Evolutionary conservation across 2,329 filamentous ascomycete genomes (phyloP).

Genomic region (Penicillium fuscoglaucum): DNA sequence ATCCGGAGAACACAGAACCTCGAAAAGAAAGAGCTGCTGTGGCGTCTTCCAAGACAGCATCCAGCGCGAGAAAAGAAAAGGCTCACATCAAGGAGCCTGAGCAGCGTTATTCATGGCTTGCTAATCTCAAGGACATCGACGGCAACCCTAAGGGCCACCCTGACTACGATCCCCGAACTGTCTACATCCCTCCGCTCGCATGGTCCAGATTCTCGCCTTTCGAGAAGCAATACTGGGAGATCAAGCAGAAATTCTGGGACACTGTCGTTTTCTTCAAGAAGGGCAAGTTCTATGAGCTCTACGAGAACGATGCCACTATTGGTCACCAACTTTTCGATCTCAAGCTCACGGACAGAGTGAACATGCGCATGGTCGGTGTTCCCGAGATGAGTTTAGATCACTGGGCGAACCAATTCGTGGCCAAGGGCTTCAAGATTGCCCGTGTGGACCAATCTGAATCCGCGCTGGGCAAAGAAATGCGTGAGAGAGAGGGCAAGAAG

Average conservation of each 20-base stretch:
- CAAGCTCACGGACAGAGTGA: constrained; percentile 95
- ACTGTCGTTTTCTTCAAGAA: constrained; percentile 99
- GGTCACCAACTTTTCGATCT: constrained; percentile 96
- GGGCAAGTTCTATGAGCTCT: constrained; percentile 98
- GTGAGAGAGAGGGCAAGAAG: constrained; percentile 70
- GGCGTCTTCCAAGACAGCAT: constrained; percentile 35
- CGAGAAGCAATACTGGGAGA: constrained; percentile 98
- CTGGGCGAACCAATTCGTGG: constrained; percentile 98
- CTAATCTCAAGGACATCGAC: constrained; percentile 80
- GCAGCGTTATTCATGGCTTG: constrained; percentile 86
- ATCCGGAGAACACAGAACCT: constrained; percentile 59
- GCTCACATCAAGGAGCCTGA: constrained; percentile 81
- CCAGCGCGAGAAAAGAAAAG: constrained; percentile 57
- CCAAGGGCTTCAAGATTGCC: constrained; percentile 96
- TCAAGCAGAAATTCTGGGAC: constrained; percentile 97
- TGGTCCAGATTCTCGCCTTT: constrained; percentile 87
- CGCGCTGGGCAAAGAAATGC: constrained; percentile 95
- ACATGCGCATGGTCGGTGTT: constrained; percentile 99
- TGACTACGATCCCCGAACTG: constrained; percentile 85
- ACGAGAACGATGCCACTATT: constrained; percentile 95
- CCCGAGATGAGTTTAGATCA: constrained; percentile 93
- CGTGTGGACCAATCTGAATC: constrained; percentile 96
- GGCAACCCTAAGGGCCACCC: constrained; percentile 74
- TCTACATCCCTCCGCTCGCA: constrained; percentile 82
- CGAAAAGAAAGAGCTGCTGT: constrained; percentile 50